Evolutionary conservation across 768 basidiomycete species (phyloP), one percentile per base, ranked within the genome.

Genomic region (Megacollybia marginata): DNA sequence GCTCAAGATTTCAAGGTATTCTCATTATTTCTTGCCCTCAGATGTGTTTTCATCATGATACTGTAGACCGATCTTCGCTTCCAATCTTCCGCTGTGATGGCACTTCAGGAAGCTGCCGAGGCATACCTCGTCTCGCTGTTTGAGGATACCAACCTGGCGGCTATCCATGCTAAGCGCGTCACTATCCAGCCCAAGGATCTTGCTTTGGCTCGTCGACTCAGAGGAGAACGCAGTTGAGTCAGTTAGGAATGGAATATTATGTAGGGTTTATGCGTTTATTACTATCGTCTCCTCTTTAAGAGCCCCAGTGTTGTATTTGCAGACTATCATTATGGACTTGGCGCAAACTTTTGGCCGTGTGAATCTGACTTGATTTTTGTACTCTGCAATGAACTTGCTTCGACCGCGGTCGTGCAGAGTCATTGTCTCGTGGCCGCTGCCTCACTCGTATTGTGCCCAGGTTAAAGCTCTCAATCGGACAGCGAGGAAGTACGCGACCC

Each of bases 1-100:
- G 84, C 84, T 45, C 85, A 87, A 69, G 85, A 88, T 68, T 85
- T 85, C 77, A 88, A 87, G 74, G 76, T 75, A 42, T 40, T 43
- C 31, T 33, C 23, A 33, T n/a, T 32, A n/a, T 50, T 13, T 42
- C 35, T 35, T 53, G 34, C 11, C 23, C 9, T 16, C 34, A 42
- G 18, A 33, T 18, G n/a, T n/a, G 12, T 50, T 13, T 33, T 47
- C 11, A 13, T 47, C 16, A 44, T 50, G 18, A 18, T 46, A 13
- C 28, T 46, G 15, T 49, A 78, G 82, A 85, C 83, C 55, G 85
- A 87, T 60, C 77, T 88, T 50, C 81, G 83, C 51, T 87, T 87
- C 75, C 82, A 83, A 69, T 83, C 82, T 15, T 81, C 80, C 19
- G 81, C 81, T 50, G 76, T 85, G 36, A 76, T 79, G 69, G 82